Evolutionary conservation across 2,329 filamentous ascomycete genomes (phyloP).

Genomic region (Sclerotiophoma versabilis): DNA sequence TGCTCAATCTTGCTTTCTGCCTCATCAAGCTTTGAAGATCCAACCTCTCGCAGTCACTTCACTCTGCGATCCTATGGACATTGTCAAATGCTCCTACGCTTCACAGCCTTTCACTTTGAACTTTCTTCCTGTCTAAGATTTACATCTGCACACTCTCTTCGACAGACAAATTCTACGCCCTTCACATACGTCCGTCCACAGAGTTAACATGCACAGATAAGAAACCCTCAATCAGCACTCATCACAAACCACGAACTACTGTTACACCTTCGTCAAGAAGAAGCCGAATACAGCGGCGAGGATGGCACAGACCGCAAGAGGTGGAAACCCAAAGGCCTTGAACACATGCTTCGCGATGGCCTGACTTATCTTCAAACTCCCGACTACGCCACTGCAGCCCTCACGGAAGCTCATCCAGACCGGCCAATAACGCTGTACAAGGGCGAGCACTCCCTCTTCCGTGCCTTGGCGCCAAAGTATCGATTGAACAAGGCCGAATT

Average conservation of each 20-base stretch:
- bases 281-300: slow-evolving; percentile 42
- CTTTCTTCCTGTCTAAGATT: background rate
- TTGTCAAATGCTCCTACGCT: too few species aligned
- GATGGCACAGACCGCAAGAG: slow-evolving; percentile 39
- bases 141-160: background rate
- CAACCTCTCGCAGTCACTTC: too few species aligned
- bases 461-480: slow-evolving; percentile 39
- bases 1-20: background rate
- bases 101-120: background rate
- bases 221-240: slow-evolving; percentile 73
- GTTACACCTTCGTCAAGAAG: slow-evolving; percentile 44
- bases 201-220: slow-evolving; percentile 57
- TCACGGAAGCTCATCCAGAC: slow-evolving; percentile 26
- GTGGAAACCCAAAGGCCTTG: slow-evolving; percentile 60
- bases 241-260: slow-evolving; percentile 79
- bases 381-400: slow-evolving; percentile 30
- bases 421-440: slow-evolving; percentile 47
- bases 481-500: slow-evolving; percentile 48
- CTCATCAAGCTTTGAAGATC: too few species aligned
- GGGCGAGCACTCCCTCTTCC: slow-evolving; percentile 41
- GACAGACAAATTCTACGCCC: background rate
- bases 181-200: background rate
- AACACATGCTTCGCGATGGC: slow-evolving; percentile 68
- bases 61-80: too few species aligned
- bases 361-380: slow-evolving; percentile 54